Base-by-base conservation (phyloP, 2,329 filamentous ascomycete species). In the Diaporthe amygdali region DNA sequence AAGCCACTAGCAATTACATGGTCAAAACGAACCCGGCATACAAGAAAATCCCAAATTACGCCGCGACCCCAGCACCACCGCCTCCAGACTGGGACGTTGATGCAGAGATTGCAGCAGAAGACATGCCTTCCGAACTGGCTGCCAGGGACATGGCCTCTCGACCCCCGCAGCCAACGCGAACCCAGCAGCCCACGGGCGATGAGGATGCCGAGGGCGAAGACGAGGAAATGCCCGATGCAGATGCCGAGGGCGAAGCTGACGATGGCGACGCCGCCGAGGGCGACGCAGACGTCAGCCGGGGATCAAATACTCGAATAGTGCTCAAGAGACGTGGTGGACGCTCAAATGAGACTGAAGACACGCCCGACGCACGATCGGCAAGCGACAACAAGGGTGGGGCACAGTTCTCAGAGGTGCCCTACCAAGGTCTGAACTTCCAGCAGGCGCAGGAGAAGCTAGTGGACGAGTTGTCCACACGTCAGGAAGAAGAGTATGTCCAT, bases 1-100 rank as follows among this genome's bases (percentile, higher is more conserved):
- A 97, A 82, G 92, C 94, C 3, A 87, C 96, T 49, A 95, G 93
- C 79, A 96, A 95, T 77, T 94, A 91, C 80, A 97, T 97, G 94
- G 92, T 91, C 69, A 93, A 93, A 80, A 88, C 92, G 76, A 97
- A 97, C 76, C 94, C 95, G 17, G 94, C 93, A 20, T 97, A 97
- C 80, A 89, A 90, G 73, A 83, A 89, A 74, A 85, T 86, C 20
- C 86, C 88, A 30, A 84, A 84, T 56, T 96, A 97, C 77, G 87
- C 89, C 72, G 92, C 93, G 6, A 86, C 92, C 55, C 89, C 94
- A 7, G 94, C 94, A 1, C 93, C 94, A 0, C 85, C 95, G 20
- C 92, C 92, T 0, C 84, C 86, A n/a, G 85, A 89, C 22, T 81
- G 83, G 66, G 72, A 73, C 68, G 47, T 71, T 44, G 56, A 73